These are phyloP conservation scores for Fraxinus paxiana DNA, from an alignment of 305 asterid genomes.

Conservation along the genomic window DNA sequence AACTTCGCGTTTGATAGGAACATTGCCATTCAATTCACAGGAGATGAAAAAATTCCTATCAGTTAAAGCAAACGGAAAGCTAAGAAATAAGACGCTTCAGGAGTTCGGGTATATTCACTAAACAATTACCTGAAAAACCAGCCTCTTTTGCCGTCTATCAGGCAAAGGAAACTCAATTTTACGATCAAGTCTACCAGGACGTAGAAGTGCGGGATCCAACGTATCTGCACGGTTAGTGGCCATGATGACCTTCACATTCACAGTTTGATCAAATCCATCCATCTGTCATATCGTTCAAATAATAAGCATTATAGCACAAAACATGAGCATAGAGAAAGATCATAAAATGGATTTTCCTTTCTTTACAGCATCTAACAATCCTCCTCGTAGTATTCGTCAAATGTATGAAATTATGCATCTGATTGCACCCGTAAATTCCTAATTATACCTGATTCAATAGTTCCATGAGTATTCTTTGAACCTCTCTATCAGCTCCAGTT, in stretches of 20 bases:
- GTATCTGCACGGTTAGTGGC: conserved; percentile 91
- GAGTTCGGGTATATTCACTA: background rate
- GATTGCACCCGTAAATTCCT: background rate
- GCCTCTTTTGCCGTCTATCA: conserved; percentile 88
- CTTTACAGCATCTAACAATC: background rate
- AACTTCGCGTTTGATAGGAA: background rate
- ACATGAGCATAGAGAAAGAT: background rate
- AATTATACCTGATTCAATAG: conserved; percentile 58
- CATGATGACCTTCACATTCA: conserved; percentile 89
- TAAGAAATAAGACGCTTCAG: background rate
- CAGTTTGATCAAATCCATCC: conserved; percentile 93
- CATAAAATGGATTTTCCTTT: background rate
- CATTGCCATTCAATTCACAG: background rate
- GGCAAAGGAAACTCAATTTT: conserved; percentile 93
- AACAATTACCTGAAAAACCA: conserved; percentile 61
- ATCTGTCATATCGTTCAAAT: conserved; percentile 37
- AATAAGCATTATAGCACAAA: background rate
- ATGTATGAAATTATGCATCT: background rate
- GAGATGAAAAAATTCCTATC: background rate
- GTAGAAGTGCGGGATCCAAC: conserved; percentile 87
- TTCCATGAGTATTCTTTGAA: conserved; percentile 83
- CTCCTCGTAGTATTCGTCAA: background rate
- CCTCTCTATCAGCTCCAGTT: conserved; percentile 88
- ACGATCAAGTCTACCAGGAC: conserved; percentile 94
- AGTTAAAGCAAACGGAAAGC: background rate